Conservation (phyloP, 768 basidiomycete species). For the Mycena venus region DNA sequence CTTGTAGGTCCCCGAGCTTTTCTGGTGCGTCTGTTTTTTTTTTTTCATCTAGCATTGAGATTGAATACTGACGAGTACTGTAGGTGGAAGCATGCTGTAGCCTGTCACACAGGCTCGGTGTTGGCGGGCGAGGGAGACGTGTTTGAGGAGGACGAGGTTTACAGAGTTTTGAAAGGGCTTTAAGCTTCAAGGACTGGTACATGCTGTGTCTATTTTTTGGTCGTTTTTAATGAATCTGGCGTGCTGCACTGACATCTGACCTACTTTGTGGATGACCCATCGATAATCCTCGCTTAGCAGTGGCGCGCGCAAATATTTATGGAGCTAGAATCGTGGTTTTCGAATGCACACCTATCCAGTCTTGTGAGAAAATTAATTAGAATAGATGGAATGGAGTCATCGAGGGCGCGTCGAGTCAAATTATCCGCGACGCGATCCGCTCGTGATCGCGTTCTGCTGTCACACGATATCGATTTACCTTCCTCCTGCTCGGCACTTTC, state of each 20-base stretch:
- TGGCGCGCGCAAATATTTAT: too few relatives aligned
- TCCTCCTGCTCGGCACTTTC: background rate
- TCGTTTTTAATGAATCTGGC: background rate
- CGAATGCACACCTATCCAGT: too few relatives aligned
- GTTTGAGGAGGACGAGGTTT: constrained; percentile 68
- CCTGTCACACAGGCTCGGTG: constrained; percentile 74
- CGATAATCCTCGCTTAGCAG: too few relatives aligned
- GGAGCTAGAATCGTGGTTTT: too few relatives aligned
- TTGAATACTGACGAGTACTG: background rate
- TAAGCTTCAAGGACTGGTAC: background rate
- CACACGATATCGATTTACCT: background rate
- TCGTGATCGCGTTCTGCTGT: background rate
- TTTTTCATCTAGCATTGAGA: background rate
- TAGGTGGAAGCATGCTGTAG: constrained; percentile 89
- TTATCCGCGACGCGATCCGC: constrained; percentile 79
- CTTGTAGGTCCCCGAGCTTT: constrained; percentile 80
- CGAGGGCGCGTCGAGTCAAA: too few relatives aligned
- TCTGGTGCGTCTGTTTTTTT: constrained; percentile 68
- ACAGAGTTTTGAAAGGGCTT: constrained; percentile 38
- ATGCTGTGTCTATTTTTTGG: too few relatives aligned
- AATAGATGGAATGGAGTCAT: too few relatives aligned
- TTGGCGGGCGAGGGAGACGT: constrained; percentile 70
- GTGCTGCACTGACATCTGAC: too few relatives aligned
- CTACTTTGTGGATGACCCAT: too few relatives aligned
- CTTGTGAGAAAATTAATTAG: background rate